Evolutionary conservation across 73 alveolate species (phyloP).

Genomic region (Diophrys appendiculata): DNA sequence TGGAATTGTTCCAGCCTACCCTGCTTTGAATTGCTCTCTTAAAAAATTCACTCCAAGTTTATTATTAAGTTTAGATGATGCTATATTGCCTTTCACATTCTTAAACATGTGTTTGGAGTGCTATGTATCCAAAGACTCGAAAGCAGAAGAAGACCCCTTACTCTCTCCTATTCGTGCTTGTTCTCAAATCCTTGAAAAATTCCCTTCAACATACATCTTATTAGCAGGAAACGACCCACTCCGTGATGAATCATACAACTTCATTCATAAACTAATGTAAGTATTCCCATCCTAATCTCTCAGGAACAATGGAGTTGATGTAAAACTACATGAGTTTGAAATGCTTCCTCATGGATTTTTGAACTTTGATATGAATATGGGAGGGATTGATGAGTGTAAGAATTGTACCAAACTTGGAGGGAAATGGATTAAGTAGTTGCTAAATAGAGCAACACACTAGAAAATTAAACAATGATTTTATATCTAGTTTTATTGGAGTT

Average conservation of each 20-base stretch:
- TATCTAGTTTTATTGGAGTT: no score
- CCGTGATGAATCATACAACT: constrained; percentile 69
- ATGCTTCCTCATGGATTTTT: constrained; percentile 31
- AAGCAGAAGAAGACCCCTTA: constrained; percentile 55
- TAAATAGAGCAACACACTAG: neutral
- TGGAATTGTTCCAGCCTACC: constrained; percentile 59
- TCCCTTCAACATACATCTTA: constrained; percentile 63
- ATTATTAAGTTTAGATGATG: constrained; percentile 70
- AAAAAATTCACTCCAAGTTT: constrained; percentile 71
- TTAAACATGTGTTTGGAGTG: constrained; percentile 68
- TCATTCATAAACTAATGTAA: constrained; percentile 34
- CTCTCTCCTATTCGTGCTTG: constrained; percentile 65
- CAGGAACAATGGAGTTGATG: constrained; percentile 17
- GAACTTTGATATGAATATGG: constrained; percentile 17
- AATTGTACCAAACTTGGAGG: neutral
- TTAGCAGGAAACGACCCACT: constrained; percentile 75
- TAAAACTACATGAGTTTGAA: constrained; percentile 25
- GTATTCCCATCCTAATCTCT: neutral
- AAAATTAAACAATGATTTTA: no score
- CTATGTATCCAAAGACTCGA: constrained; percentile 56
- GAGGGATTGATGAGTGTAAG: constrained; percentile 25
- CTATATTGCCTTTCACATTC: constrained; percentile 67
- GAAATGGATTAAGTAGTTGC: neutral
- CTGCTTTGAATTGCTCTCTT: constrained; percentile 63
- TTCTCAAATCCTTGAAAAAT: constrained; percentile 44